Conservation (phyloP, 2,329 filamentous ascomycete species). For the Geosmithia putterillii region DNA sequence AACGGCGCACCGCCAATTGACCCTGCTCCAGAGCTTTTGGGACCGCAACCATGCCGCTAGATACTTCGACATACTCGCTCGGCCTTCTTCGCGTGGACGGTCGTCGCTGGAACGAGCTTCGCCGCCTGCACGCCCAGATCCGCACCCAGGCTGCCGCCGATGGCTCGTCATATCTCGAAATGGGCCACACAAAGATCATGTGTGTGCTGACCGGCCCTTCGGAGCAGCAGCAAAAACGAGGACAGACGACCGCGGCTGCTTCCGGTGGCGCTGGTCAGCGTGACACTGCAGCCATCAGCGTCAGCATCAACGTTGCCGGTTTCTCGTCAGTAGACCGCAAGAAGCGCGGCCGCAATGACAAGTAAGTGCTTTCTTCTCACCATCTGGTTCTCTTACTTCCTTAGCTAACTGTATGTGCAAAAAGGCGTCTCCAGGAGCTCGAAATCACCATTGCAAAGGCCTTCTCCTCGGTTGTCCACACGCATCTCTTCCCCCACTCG, state of each 20-base stretch:
- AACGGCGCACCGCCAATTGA: not conserved
- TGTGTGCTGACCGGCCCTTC: constrained; percentile 81
- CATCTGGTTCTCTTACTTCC: not conserved
- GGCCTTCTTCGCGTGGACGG: constrained; percentile 74
- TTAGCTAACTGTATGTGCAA: not conserved
- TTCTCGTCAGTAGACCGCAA: constrained; percentile 83
- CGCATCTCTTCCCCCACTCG: constrained; percentile 78
- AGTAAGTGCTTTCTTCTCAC: constrained; percentile 37
- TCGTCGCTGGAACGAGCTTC: constrained; percentile 93
- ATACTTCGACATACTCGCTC: constrained; percentile 83
- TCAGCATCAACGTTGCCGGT: constrained; percentile 75
- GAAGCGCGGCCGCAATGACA: constrained; percentile 62
- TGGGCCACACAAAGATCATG: constrained; percentile 95
- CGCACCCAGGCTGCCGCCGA: constrained; percentile 87
- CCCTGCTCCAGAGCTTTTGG: not conserved
- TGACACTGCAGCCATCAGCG: constrained; percentile 48
- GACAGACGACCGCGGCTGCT: constrained; percentile 1
- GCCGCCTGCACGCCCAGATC: constrained; percentile 77
- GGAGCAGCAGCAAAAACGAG: constrained; percentile 37
- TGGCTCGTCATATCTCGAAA: constrained; percentile 86
- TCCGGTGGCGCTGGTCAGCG: constrained; percentile 18
- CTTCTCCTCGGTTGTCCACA: constrained; percentile 68
- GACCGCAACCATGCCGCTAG: constrained; percentile 62
- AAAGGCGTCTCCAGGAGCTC: constrained; percentile 68
- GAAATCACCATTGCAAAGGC: constrained; percentile 67